Evolutionary conservation across 257 asterid genomes (phyloP), one percentile per base, ranked within the genome.

Genomic region (Solanum sitiens): DNA sequence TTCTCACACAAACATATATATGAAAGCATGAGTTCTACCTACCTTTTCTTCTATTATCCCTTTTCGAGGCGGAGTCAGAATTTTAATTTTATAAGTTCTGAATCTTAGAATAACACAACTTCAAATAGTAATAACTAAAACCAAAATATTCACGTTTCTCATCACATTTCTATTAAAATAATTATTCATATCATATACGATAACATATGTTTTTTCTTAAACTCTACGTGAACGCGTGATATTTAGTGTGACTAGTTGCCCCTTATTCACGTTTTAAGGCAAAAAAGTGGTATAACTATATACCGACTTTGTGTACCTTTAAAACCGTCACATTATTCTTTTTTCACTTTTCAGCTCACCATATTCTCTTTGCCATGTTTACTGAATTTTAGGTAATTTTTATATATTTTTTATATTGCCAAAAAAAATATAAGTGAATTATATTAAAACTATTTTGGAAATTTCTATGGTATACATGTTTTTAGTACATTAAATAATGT

Each of bases 151-250:
- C 18, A 25, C 1, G 0, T 11, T 25, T 63, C 3, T 18, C 63
- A 0, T 11, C 32, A 11, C 7, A 0, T n/a, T n/a, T 63, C 2
- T 11, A 63, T 0, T n/a, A 63, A 10, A 23, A 23, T n/a, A 4
- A 63, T 63, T 63, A 11, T 63, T 0, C 11, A 16, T 0, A 53
- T 53, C 2, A 53, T 53, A 53, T 53, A 53, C 23, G 4, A 16
- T 53, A 4, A 56, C 0, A 63, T 11, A 1, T 9, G 3, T n/a
- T 11, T 67, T 5, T 2, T n/a, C 18, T 67, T 6, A 0, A 5
- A 5, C 7, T 68, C 8, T 68, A 1, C 3, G 21, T 68, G 10
- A 68, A 68, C 39, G 3, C 21, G 11, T 12, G 20, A 68, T 68
- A 27, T 3, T 68, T 67, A 11, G 0, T 67, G 1, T 13, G 3